A percentile compares a stretch with the other conserved stretches of the same genome.
Evolutionary conservation across 1,139 yeast genomes (phyloP).

Genomic region (Lodderomyces pseudojiufengensis): DNA sequence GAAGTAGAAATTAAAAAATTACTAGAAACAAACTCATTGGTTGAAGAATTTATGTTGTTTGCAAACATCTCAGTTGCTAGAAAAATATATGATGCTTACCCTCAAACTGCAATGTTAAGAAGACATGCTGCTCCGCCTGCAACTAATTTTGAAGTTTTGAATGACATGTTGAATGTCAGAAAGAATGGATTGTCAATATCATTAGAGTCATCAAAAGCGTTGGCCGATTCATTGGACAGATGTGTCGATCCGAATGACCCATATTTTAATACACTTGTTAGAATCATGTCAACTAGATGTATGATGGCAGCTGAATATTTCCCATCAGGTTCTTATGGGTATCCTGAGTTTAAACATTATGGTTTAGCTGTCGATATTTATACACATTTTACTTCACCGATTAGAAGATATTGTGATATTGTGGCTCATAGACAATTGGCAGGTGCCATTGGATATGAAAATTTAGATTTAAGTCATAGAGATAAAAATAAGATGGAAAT

Average conservation of each 20-base stretch:
- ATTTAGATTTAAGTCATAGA: conserved; percentile 74
- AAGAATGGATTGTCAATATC: conserved; percentile 73
- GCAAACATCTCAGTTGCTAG: conserved; percentile 96
- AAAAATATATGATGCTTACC: conserved; percentile 86
- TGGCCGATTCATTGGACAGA: conserved; percentile 90
- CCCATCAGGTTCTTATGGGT: conserved; percentile 87
- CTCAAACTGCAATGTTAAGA: conserved; percentile 97
- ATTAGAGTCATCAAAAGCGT: conserved; percentile 80
- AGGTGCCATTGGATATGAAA: conserved; percentile 93
- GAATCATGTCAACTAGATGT: conserved; percentile 97
- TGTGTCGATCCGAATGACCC: conserved; percentile 81
- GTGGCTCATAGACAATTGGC: conserved; percentile 97
- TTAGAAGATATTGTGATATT: conserved; percentile 96
- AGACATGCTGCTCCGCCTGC: conserved; percentile 97
- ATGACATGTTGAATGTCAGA: conserved; percentile 84
- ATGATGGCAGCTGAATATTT: conserved; percentile 99
- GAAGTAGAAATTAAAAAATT: conserved; percentile 90
- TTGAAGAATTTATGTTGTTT: conserved; percentile 96
- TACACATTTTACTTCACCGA: conserved; percentile 98
- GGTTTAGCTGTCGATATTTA: conserved; percentile 97
- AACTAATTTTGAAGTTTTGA: conserved; percentile 82
- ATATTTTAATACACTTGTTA: conserved; percentile 86
- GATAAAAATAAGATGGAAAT: conserved; percentile 89
- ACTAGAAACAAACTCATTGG: conserved; percentile 89
- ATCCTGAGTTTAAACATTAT: conserved; percentile 93